Conservation (phyloP, 192 early-diverging fungal genomes). For the Entophlyctis luteolus region DNA sequence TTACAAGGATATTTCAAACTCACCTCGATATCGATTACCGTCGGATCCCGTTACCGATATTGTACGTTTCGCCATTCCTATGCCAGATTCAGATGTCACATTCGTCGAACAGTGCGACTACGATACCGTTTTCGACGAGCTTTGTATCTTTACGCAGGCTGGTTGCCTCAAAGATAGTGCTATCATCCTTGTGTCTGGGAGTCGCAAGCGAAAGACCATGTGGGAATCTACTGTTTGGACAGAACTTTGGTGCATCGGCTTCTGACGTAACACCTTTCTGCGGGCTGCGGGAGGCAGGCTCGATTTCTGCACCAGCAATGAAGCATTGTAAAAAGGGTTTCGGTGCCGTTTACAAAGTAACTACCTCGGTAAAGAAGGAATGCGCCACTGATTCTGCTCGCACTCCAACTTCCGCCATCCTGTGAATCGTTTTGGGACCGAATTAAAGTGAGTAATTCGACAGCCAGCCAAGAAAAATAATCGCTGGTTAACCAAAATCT, state of each 20-base stretch:
- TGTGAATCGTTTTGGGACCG: no score
- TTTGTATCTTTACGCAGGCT: background rate
- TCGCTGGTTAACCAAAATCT: background rate
- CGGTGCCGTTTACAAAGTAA: background rate
- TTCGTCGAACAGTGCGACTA: background rate
- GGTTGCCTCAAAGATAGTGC: background rate
- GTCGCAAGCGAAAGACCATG: background rate
- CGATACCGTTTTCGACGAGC: background rate
- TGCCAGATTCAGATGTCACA: background rate
- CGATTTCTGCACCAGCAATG: background rate
- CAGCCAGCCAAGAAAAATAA: background rate
- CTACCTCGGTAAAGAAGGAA: constrained; percentile 14
- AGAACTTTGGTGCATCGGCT: background rate
- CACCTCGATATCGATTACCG: background rate
- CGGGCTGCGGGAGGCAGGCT: background rate
- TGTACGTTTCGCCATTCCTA: constrained; percentile 9
- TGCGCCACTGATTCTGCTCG: background rate
- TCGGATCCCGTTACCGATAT: background rate
- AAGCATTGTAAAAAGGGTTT: background rate
- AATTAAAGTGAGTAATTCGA: no score
- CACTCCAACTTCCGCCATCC: background rate
- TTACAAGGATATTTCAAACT: background rate
- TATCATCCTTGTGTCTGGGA: background rate
- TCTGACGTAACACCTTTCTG: background rate
- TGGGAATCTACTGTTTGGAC: background rate